phyloP scores from a whole-genome alignment of 2,329 filamentous ascomycete genomes.

The Neurospora sp. region DNA sequence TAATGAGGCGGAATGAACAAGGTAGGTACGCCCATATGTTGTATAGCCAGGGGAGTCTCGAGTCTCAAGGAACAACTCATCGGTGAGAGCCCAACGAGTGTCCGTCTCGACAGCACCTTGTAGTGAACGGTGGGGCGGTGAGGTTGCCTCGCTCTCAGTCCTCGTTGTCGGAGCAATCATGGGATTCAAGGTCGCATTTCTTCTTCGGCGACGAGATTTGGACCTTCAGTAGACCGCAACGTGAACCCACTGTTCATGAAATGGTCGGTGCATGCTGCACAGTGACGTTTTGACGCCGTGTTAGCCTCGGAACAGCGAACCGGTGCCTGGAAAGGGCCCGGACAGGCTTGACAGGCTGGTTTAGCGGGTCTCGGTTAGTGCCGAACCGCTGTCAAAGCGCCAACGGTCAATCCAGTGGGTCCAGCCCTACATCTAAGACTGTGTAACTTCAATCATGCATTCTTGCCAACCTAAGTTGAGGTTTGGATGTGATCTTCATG shows the following conservation, averaged over 20 bases:
- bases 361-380: background rate
- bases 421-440: background rate
- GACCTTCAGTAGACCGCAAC: background rate
- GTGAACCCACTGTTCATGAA: background rate
- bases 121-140: background rate
- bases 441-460: background rate
- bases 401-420: background rate
- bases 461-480: too few relatives aligned
- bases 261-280: background rate
- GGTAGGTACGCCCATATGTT: background rate
- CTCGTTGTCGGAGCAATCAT: background rate
- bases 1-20: background rate
- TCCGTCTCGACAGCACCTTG: background rate
- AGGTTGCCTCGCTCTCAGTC: background rate
- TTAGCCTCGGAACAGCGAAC: background rate
- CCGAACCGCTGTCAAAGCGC: background rate
- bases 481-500: background rate
- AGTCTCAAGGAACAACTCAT: background rate
- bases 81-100: background rate
- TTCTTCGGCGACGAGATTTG: background rate
- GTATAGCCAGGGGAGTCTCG: background rate
- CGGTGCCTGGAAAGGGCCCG: background rate
- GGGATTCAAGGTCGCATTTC: background rate
- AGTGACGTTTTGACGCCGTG: background rate
- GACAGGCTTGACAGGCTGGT: background rate